Evolutionary conservation across 208 protist species (phyloP).

Genomic region (Tetramitus jugosus): DNA sequence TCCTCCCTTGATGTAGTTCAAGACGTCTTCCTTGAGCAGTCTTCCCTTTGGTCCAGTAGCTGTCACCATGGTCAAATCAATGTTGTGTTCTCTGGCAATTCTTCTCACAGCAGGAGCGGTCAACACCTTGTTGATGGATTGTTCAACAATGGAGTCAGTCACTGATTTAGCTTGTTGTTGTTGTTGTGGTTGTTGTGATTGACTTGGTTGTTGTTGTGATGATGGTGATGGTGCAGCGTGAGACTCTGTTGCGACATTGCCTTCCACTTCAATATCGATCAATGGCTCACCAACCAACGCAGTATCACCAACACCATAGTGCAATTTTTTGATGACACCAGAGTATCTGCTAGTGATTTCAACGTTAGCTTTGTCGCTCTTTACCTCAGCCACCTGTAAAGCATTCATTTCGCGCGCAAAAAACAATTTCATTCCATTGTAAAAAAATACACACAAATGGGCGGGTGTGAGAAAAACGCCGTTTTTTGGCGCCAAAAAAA

Average conservation of each 20-base stretch:
- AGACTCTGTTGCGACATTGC: constrained; percentile 6
- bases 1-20: constrained; percentile 25
- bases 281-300: constrained; percentile 69
- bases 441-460: too few relatives aligned
- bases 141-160: background rate
- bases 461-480: too few relatives aligned
- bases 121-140: constrained; percentile 49
- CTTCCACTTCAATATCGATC: constrained; percentile 66
- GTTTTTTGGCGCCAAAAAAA: too few relatives aligned
- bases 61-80: constrained; percentile 58
- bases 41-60: constrained; percentile 65
- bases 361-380: constrained; percentile 83
- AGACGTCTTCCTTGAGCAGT: constrained; percentile 78
- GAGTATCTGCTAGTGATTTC: constrained; percentile 80
- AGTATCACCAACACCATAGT: constrained; percentile 63
- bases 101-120: constrained; percentile 76
- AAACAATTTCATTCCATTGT: too few relatives aligned
- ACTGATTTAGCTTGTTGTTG: background rate
- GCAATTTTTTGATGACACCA: constrained; percentile 68
- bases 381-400: constrained; percentile 84
- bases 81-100: constrained; percentile 61
- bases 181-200: background rate
- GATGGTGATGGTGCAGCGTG: background rate
- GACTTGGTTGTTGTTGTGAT: background rate
- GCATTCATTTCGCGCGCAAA: too few relatives aligned